Evolutionary conservation across 139 green algal genomes (phyloP), one percentile per base, ranked within the genome.

Genomic region (Chlamydomonas schloesseri): DNA sequence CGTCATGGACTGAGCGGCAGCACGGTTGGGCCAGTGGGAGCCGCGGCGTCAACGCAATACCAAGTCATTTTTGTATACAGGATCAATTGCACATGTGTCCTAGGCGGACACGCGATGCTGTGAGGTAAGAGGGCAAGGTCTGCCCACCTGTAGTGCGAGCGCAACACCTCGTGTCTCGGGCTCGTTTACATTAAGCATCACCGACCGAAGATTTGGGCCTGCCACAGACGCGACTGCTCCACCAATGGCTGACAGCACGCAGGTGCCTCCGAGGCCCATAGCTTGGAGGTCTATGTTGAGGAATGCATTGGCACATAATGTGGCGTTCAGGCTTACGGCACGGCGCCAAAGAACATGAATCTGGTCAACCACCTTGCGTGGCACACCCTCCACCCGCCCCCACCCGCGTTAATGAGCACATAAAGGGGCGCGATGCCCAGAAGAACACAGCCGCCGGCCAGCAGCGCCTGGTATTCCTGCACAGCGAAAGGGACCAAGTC

Each of bases 141-240:
- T 55, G 15, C 50, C 34, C 42, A 74, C 78, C 78, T 84, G 95
- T 34, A 95, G 62, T 36, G 95, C 96, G 29, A 97, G 89, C 20
- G 95, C 93, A 20, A 97, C 88, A 15, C 96, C 96, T 0, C 96
- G 88, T 18, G 88, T 93, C 86, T 97, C 94, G 4, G 96, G 96
- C 81, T 96, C 91, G 89, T 98, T 97, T 21, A 97, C 93, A 69
- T 97, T 97, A 37, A 98, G 81, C 75, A 98, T 91, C 76, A 96
- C 92, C 24, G 95, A 93, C 47, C 90, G 79, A 31, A 95, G 82
- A 89, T 93, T 95, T 34, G 94, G 93, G 0, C 93, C 92, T 24
- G 92, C 88, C 29, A 92, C 82, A 55, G 77, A 89, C 47, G 87
- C 87, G 20, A 94, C 29, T 8, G 60, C 64, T 4, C 91, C 91